These are phyloP conservation scores for Kokia cookei DNA, from an alignment of 441 rosid genomes.

Conservation along the genomic window DNA sequence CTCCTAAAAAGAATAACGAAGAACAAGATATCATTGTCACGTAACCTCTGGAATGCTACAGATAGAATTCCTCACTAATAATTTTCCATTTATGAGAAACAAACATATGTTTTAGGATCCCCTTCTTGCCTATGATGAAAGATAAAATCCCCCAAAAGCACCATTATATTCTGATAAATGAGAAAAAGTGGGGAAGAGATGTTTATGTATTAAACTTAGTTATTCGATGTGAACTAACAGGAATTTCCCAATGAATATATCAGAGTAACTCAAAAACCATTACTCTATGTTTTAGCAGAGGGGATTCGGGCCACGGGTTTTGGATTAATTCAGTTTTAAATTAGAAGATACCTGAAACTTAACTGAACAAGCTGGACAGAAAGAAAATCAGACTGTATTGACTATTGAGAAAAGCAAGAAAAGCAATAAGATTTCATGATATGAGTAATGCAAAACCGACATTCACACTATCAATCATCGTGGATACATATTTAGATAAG, in stretches of 20 bases:
- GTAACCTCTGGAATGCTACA: not conserved
- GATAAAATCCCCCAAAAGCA: slow-evolving; percentile 5
- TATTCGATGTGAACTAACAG: not conserved
- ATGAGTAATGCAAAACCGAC: not conserved
- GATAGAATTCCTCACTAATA: not conserved
- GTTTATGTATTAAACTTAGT: not conserved
- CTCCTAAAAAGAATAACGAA: not conserved
- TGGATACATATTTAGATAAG: not conserved
- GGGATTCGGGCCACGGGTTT: not conserved
- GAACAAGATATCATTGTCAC: not conserved
- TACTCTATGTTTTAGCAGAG: not conserved
- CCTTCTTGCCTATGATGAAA: not conserved
- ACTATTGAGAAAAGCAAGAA: not conserved
- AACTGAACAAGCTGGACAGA: not conserved
- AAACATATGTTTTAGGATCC: not conserved
- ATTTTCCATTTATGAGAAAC: not conserved
- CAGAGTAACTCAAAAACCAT: not conserved
- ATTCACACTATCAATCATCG: not conserved
- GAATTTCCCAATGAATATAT: not conserved
- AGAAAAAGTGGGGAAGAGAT: not conserved
- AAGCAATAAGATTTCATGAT: not conserved
- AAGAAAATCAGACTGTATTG: not conserved
- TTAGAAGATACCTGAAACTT: not conserved
- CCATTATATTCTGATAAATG: not conserved
- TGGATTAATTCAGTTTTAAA: not conserved